These are phyloP conservation scores for Neurospora sp. DNA, from an alignment of 495 filamentous ascomycete genomes.

Conservation along the genomic window DNA sequence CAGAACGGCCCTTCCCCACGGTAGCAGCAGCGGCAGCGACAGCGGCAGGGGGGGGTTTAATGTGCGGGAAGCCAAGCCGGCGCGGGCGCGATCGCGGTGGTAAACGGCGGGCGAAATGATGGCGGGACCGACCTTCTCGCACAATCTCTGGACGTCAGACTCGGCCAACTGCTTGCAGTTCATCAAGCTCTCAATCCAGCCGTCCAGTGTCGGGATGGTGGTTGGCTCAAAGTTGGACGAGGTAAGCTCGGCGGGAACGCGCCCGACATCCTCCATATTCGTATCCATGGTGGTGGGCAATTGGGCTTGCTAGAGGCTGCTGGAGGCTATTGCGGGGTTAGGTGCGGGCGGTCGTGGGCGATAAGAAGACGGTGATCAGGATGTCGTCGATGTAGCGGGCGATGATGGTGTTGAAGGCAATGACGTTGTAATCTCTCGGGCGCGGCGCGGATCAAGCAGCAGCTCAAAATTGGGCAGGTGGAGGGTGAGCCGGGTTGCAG, in stretches of 20 bases:
- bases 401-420: constrained; percentile 4
- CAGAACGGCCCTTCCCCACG: neutral
- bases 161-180: constrained; percentile 95
- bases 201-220: constrained; percentile 85
- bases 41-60: neutral
- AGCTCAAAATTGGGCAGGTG: constrained; percentile 21
- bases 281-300: constrained; percentile 64
- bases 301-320: constrained; percentile 2
- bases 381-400: neutral
- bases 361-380: neutral
- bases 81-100: neutral
- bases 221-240: constrained; percentile 68
- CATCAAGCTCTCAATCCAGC: constrained; percentile 99
- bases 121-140: constrained; percentile 67
- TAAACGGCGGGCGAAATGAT: neutral
- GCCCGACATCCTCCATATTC: constrained; percentile 95
- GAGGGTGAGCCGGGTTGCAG: constrained; percentile 3
- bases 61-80: neutral
- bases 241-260: constrained; percentile 72
- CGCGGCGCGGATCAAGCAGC: constrained; percentile 10
- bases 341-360: neutral
- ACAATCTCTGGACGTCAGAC: constrained; percentile 88
- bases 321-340: neutral
- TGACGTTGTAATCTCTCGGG: constrained; percentile 7
- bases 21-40: neutral